These are phyloP conservation scores for Anisogramma anomala DNA, from an alignment of 2,329 filamentous ascomycete genomes.

Conservation along the genomic window DNA sequence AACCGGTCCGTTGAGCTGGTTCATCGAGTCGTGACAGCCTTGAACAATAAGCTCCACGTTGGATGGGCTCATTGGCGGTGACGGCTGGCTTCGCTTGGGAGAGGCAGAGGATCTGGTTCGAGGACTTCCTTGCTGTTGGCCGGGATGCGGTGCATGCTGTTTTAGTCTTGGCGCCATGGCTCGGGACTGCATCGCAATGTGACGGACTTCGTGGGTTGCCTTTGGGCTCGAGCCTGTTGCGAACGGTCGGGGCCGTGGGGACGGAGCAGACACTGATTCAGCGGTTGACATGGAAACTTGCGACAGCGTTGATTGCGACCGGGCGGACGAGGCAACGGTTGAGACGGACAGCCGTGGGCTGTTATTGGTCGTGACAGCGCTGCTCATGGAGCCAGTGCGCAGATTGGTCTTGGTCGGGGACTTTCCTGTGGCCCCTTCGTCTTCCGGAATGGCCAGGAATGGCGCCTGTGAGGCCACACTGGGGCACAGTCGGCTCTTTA, in stretches of 20 bases:
- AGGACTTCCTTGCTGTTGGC: conserved; percentile 11
- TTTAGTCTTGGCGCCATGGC: conserved; percentile 2
- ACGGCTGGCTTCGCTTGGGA: conserved; percentile 25
- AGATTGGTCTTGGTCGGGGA: conserved; percentile 16
- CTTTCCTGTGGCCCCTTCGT: conserved; percentile 15
- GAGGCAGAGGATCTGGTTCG: conserved; percentile 16
- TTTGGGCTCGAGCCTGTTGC: not conserved
- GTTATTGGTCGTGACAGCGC: conserved; percentile 13
- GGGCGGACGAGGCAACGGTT: conserved; percentile 27
- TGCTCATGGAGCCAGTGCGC: conserved; percentile 22
- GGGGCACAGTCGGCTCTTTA: conserved; percentile 20
- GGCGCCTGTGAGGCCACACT: conserved; percentile 31
- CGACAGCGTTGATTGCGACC: conserved; percentile 19
- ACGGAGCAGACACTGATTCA: conserved; percentile 8
- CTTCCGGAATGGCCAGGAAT: conserved; percentile 30
- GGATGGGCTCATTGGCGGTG: conserved; percentile 40
- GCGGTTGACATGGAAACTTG: conserved; percentile 16
- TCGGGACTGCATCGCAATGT: conserved; percentile 12
- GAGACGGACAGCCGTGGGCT: conserved; percentile 27
- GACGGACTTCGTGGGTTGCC: conserved; percentile 5
- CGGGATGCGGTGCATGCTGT: conserved; percentile 5
- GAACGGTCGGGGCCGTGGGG: conserved; percentile 7
- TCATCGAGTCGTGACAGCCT: conserved; percentile 18
- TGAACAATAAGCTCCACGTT: conserved; percentile 39
- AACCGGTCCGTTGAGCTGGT: conserved; percentile 22